Evolutionary conservation across 306 rosid species (phyloP).

Genomic region (Sindora glabra): DNA sequence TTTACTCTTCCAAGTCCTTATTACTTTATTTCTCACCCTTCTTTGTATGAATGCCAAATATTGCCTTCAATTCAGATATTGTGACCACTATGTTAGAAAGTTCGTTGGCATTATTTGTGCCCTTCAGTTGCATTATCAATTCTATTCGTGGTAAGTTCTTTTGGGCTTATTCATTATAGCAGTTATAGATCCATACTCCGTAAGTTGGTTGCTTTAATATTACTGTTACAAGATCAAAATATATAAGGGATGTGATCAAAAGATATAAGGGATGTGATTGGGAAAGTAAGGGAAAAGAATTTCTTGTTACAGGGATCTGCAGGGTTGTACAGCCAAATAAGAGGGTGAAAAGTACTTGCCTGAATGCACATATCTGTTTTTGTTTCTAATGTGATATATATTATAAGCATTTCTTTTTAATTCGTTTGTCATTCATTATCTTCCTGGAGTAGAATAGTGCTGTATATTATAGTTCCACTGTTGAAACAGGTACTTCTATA

Average conservation of each 20-base stretch:
- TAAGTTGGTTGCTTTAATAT: not conserved
- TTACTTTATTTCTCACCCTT: not conserved
- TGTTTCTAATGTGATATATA: not conserved
- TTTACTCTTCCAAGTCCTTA: not conserved
- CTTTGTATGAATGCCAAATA: slow-evolving; percentile 12
- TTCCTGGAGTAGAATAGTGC: not conserved
- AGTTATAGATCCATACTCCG: too few relatives aligned
- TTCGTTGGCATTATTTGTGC: slow-evolving; percentile 91
- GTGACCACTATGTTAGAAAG: slow-evolving; percentile 85
- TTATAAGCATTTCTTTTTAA: not conserved
- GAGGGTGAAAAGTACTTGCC: not conserved
- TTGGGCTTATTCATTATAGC: slow-evolving; percentile 16
- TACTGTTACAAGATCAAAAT: not conserved
- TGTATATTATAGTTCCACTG: not conserved
- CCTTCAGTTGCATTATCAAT: slow-evolving; percentile 91
- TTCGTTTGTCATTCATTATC: not conserved
- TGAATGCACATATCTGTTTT: not conserved
- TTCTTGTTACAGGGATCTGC: not conserved
- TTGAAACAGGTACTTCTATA: slow-evolving; percentile 70
- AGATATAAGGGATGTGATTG: too few relatives aligned
- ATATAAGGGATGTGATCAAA: too few relatives aligned
- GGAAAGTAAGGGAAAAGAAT: not conserved
- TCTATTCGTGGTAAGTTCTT: slow-evolving; percentile 78
- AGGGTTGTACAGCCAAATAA: not conserved
- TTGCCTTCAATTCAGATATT: slow-evolving; percentile 50